These are phyloP conservation scores for Nannochloris sp. DNA, from an alignment of 139 green algal genomes.

Conservation along the genomic window DNA sequence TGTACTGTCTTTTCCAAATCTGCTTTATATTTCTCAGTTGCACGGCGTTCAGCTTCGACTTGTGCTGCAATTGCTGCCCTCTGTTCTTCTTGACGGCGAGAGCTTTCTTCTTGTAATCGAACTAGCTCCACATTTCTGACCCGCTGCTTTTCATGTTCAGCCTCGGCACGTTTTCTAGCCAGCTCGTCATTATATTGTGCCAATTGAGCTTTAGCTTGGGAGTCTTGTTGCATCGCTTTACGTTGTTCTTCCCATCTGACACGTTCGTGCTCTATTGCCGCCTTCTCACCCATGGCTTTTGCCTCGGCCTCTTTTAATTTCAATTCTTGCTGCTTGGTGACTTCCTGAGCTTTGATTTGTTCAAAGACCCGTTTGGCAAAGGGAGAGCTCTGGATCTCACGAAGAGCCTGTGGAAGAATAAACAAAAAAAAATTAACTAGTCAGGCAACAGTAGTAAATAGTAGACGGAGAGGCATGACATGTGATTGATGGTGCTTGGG, in stretches of 20 bases:
- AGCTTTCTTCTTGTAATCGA: conserved; percentile 72
- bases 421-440: neutral
- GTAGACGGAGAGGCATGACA: too few species aligned
- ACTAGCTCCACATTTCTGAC: conserved; percentile 85
- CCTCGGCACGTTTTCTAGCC: conserved; percentile 45
- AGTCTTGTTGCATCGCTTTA: conserved; percentile 72
- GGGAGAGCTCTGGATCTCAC: conserved; percentile 90
- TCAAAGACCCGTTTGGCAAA: conserved; percentile 94
- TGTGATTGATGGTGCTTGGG: too few species aligned
- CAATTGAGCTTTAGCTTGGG: conserved; percentile 79
- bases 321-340: conserved; percentile 78
- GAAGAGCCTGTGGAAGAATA: conserved; percentile 48
- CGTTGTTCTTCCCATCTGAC: conserved; percentile 85
- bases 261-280: conserved; percentile 63
- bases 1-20: conserved; percentile 79
- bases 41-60: conserved; percentile 78
- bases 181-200: conserved; percentile 78
- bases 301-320: conserved; percentile 69
- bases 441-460: too few species aligned
- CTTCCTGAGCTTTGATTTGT: conserved; percentile 81
- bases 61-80: conserved; percentile 62
- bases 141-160: conserved; percentile 72
- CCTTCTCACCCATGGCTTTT: conserved; percentile 45
- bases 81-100: conserved; percentile 64
- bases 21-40: conserved; percentile 77